Percentiles rank a stretch among this genome's conserved stretches.
Evolutionary conservation across 129 eudicot species (phyloP).

Genomic region (Heracleum sosnowskyi): DNA sequence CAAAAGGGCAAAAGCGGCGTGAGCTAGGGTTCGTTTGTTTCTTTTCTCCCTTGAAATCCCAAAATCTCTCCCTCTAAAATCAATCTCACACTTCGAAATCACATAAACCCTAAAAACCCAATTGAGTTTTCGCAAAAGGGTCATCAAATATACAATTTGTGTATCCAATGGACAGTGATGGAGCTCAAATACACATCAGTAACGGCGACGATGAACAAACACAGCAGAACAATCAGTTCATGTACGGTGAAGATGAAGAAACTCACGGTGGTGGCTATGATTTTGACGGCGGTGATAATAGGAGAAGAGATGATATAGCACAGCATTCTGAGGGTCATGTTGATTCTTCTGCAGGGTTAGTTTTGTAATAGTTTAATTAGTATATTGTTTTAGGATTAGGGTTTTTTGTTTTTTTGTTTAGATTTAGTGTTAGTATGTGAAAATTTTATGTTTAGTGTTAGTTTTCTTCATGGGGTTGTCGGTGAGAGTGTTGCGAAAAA

Average conservation of each 20-base stretch:
- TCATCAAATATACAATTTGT: neutral
- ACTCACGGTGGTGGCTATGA: constrained; percentile 15
- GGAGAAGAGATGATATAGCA: constrained; percentile 34
- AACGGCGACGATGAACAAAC: constrained; percentile 50
- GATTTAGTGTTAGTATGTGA: constrained; percentile 15
- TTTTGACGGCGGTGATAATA: constrained; percentile 51
- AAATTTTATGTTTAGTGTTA: constrained; percentile 22
- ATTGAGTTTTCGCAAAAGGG: neutral
- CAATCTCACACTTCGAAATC: neutral
- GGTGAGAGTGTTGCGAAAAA: neutral
- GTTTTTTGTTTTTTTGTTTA: constrained; percentile 16
- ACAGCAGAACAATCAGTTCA: constrained; percentile 11
- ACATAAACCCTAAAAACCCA: neutral
- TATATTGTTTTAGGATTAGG: constrained; percentile 35
- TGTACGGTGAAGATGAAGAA: constrained; percentile 9
- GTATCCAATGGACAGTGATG: constrained; percentile 41
- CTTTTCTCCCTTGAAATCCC: neutral
- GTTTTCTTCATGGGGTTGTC: neutral
- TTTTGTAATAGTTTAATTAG: constrained; percentile 44
- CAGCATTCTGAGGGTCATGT: constrained; percentile 48
- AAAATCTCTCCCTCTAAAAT: neutral
- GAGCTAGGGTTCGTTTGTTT: constrained; percentile 9
- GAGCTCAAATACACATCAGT: constrained; percentile 25
- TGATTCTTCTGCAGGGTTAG: constrained; percentile 93
- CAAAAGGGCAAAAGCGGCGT: constrained; percentile 6